Evolutionary conservation across 805 yeast species (phyloP).

Genomic region (Kregervanrija fluxuum): DNA sequence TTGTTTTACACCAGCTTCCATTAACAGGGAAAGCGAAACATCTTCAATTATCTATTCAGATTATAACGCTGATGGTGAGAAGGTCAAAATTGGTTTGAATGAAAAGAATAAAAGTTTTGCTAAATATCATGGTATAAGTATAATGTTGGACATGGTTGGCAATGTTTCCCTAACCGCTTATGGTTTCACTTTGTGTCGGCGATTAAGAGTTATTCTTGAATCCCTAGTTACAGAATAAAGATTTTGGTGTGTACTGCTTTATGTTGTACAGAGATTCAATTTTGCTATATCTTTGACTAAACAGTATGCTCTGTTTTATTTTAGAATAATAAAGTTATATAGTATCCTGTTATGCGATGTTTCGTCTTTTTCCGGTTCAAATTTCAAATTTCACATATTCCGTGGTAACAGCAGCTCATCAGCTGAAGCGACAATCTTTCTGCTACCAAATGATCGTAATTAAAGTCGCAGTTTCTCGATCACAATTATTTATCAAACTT

Average conservation of each 20-base stretch:
- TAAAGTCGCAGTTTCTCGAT: constrained; percentile 64
- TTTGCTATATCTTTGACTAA: too few relatives aligned
- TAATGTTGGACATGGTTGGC: constrained; percentile 60
- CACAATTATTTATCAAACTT: too few relatives aligned
- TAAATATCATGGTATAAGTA: constrained; percentile 66
- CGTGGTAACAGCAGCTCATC: too few relatives aligned
- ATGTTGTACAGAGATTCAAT: not conserved
- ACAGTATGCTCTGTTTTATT: not conserved
- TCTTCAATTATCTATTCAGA: constrained; percentile 49
- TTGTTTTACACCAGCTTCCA: constrained; percentile 62
- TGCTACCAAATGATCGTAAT: constrained; percentile 69
- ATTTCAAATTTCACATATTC: too few relatives aligned
- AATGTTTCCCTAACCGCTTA: constrained; percentile 59
- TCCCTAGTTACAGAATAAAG: constrained; percentile 15
- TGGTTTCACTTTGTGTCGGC: constrained; percentile 48
- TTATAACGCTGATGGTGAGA: constrained; percentile 31
- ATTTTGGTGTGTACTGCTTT: not conserved
- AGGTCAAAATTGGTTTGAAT: constrained; percentile 40
- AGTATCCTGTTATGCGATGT: too few relatives aligned
- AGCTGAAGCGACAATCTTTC: too few relatives aligned
- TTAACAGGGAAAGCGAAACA: too few relatives aligned
- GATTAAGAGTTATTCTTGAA: constrained; percentile 20
- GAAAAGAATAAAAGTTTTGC: constrained; percentile 65
- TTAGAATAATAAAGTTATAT: constrained; percentile 26
- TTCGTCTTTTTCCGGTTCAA: too few relatives aligned